Evolutionary conservation across 2,329 filamentous ascomycete genomes (phyloP), one percentile per base, ranked within the genome.

Genomic region (Trichothecium sympodiale): DNA sequence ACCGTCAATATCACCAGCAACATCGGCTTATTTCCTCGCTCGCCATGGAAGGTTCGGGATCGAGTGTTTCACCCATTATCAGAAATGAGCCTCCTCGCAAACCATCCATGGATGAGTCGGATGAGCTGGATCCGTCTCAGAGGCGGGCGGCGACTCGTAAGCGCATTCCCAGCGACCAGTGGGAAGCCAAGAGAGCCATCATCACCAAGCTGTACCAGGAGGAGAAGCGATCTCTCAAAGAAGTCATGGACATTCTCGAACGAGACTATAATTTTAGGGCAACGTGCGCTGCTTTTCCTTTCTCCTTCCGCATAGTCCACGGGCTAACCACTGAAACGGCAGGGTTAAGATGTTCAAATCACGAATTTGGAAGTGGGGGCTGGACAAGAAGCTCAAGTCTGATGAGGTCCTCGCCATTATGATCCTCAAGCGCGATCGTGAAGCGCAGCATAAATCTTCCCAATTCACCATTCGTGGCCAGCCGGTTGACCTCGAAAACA

Each of bases 281-380:
- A 26, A 62, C 59, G 59, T 61, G 48, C 43, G 59, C 53, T 15
- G 20, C 20, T 25, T 25, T 10, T 10, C 6, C 20, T 29, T 14
- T 35, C 3, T 12, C 17, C 20, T 33, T 33, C 17, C 10, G 20
- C 14, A 16, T 15, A 4, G 14, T 4, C 15, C 6, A 16, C 17
- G 15, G 4, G 15, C 29, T 31, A 17, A 10, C 29, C 29, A 16
- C 29, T 31, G 15, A 13, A 16, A 10, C 8, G 14, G 17, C 38
- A 61, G 58, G 15, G 55, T 58, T 36, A 61, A 60, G 43, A 62
- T 62, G 57, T 62, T 59, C 46, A 62, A 62, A 49, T 61, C 59
- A 31, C 53, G 59, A 31, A 60, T 62, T 33, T 58, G 53, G 49
- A 55, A 57, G 42, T 62, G 60, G 60, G 55, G 57, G 5, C 52